Base-by-base conservation (phyloP, 73 alveolate species). In the Paramecium octaurelia region DNA sequence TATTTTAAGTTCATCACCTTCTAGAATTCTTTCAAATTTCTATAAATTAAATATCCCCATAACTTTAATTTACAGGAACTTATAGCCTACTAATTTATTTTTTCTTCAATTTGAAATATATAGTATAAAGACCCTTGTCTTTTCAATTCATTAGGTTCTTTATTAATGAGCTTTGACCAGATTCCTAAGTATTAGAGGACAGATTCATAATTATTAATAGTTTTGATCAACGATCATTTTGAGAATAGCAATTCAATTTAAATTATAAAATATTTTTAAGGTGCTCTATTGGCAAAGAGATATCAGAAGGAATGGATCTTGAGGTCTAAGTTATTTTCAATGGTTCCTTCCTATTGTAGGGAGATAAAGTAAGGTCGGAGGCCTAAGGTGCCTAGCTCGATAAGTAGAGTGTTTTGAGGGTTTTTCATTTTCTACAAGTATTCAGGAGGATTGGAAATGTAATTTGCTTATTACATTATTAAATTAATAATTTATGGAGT, bases 91-190 rank as follows among this genome's bases (percentile, higher is more conserved):
- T 96, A 96, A 8, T 92, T 54, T 0, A 85, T 8, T 8, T 69
- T 44, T 38, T 70, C 86, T 44, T 93, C 93, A 42, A 44, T 42
- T n/a, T 95, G 93, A 86, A n/a, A n/a, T n/a, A 96, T 93, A 92
- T 98, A 98, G 95, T 85, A 42, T n/a, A 98, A 99, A 18, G 99
- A 93, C 29, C 99, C 99, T 95, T 98, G 99, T 89, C 97, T 99
- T 92, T 96, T 99, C 50, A 92, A 93, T 42, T 94, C 94, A 36
- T 97, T 97, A 58, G 97, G 86, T 92, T 95, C 94, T 94, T 90
- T 91, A 24, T 97, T 95, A 12, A 98, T 96, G 58, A 85, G 58
- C n/a, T 60, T 87, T 84, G 92, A 96, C 93, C 94, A 94, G 3
- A 73, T 75, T 89, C 40, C 75, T 68, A 96, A 71, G 34, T 54